These are phyloP conservation scores for Chytriomyces sp. DNA, from an alignment of 192 early-diverging fungal genomes.

Conservation along the genomic window DNA sequence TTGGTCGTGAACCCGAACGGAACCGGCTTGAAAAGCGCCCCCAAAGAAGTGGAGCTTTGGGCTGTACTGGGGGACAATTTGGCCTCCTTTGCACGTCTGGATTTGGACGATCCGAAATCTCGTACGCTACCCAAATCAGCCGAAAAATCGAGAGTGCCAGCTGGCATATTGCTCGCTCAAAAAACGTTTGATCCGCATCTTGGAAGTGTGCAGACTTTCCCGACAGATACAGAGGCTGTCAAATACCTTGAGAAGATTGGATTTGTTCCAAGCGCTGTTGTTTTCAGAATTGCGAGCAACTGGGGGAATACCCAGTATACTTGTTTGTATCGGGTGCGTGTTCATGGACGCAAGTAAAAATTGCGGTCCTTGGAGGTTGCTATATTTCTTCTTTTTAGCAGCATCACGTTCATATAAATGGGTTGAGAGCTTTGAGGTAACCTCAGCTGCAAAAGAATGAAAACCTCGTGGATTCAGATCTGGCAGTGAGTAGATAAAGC, in stretches of 20 bases:
- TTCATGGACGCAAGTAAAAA: conserved; percentile 27
- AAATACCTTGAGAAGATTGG: conserved; percentile 1
- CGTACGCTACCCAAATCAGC: background rate
- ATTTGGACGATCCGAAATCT: conserved; percentile 10
- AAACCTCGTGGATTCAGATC: no score
- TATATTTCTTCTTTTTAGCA: no score
- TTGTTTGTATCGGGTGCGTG: conserved; percentile 41
- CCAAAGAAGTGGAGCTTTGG: conserved; percentile 43
- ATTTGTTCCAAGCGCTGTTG: conserved; percentile 9
- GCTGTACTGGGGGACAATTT: conserved; percentile 24
- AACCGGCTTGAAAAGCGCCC: conserved; percentile 13
- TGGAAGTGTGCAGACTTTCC: conserved; percentile 12
- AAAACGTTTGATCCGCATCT: conserved; percentile 20
- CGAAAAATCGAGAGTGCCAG: background rate
- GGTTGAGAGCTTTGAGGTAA: no score
- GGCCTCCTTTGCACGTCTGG: conserved; percentile 17
- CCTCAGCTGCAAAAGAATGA: no score
- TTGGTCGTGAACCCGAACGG: background rate
- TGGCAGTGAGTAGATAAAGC: no score
- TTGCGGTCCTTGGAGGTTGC: no score
- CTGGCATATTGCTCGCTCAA: conserved; percentile 7
- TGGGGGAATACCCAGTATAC: conserved; percentile 44
- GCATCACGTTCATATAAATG: no score
- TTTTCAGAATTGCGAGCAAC: conserved; percentile 35
- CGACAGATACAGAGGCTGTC: conserved; percentile 2